Evolutionary conservation across 2,329 filamentous ascomycete species (phyloP).

Genomic region (Colletotrichum melonis): DNA sequence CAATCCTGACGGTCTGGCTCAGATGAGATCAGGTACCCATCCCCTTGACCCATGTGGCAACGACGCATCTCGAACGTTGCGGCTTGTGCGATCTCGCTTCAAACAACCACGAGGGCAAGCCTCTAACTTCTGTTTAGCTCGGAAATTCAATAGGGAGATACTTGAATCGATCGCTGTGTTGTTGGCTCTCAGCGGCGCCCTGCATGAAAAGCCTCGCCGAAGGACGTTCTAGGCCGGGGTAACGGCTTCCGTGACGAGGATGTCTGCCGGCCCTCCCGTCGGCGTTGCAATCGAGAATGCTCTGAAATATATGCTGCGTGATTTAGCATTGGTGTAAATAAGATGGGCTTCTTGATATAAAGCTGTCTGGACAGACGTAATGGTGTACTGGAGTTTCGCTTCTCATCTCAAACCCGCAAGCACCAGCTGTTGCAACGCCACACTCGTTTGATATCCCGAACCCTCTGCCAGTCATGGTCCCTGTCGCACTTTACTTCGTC

Average conservation of each 20-base stretch:
- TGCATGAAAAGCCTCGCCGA: conserved; percentile 15
- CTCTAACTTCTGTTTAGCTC: background rate
- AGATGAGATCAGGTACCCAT: background rate
- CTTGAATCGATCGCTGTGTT: conserved; percentile 5
- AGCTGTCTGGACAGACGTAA: conserved; percentile 8
- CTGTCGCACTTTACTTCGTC: conserved; percentile 39
- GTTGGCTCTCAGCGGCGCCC: conserved; percentile 15
- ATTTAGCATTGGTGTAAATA: conserved; percentile 38
- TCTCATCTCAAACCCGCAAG: background rate
- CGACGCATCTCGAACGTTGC: no score
- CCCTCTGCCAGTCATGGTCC: conserved; percentile 37
- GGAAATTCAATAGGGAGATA: background rate
- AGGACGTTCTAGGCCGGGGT: conserved; percentile 10
- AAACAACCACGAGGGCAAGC: background rate
- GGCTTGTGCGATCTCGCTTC: background rate
- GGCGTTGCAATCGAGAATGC: background rate
- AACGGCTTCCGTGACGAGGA: background rate
- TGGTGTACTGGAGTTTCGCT: conserved; percentile 2
- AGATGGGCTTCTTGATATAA: conserved; percentile 31
- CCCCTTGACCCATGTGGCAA: background rate
- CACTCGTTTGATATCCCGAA: conserved; percentile 39
- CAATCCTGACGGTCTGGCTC: background rate
- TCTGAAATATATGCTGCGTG: background rate
- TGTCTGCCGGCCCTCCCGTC: conserved; percentile 11
- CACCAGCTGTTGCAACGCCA: conserved; percentile 19